phyloP scores from a whole-genome alignment of 768 basidiomycete species.

The Tricholomella constricta region DNA sequence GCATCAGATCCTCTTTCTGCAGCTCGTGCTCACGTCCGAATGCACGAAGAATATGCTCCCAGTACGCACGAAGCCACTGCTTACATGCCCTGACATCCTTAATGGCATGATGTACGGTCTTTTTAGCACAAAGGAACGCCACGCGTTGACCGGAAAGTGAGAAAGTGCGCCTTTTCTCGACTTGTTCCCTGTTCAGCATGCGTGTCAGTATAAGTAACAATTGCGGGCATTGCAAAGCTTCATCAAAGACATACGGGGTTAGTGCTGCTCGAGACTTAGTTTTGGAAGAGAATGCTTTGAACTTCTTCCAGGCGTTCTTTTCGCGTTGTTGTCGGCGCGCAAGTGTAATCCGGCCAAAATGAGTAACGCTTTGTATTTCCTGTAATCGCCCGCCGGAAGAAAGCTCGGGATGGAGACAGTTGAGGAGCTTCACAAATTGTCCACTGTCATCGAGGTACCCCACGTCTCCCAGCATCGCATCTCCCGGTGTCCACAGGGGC shows the following conservation, averaged over 20 bases:
- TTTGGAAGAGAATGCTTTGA: constrained; percentile 16
- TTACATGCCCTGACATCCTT: constrained; percentile 8
- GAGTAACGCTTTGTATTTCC: not conserved
- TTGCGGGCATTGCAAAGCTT: no score
- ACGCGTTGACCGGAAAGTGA: constrained; percentile 8
- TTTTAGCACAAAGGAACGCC: constrained; percentile 15
- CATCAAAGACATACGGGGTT: no score
- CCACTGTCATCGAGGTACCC: constrained; percentile 10
- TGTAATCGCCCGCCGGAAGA: constrained; percentile 5
- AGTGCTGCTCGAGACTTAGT: no score
- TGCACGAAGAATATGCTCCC: constrained; percentile 5
- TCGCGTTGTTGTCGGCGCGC: constrained; percentile 8
- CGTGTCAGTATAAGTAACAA: no score
- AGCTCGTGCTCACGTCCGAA: constrained; percentile 6
- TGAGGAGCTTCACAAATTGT: constrained; percentile 11
- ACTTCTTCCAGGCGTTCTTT: constrained; percentile 6
- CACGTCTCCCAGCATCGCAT: no score
- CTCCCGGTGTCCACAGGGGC: constrained; percentile 12
- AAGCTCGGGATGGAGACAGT: not conserved
- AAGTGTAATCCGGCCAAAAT: not conserved
- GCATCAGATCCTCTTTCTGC: no score
- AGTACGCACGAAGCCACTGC: constrained; percentile 8
- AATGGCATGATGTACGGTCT: constrained; percentile 10
- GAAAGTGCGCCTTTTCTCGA: constrained; percentile 10
- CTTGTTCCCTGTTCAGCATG: not conserved